Evolutionary conservation across 768 basidiomycete species (phyloP), one percentile per base, ranked within the genome.

Genomic region (Fibroporia radiculosa): DNA sequence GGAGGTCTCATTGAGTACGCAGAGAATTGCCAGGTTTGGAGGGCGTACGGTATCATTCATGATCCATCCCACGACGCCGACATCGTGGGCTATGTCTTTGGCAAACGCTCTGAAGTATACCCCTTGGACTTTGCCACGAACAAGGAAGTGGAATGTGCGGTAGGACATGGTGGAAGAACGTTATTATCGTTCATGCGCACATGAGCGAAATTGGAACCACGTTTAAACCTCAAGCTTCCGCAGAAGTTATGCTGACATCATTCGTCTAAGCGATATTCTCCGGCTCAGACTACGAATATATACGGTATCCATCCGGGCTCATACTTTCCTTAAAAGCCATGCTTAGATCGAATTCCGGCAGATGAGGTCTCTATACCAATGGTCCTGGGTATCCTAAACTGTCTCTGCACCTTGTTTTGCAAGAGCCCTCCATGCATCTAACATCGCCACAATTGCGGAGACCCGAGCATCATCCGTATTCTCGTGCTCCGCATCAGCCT

Each of bases 61-160:
- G 6, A 56, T 45, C 55, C 55, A 56, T 1, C 55, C 55, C 1
- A 56, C 55, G 8, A 56, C 39, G 1, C 52, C 50, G 2, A 43
- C 42, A 26, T 50, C 37, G n/a, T 54, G 48, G 18, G 55, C 55
- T 1, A 44, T 45, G 36, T 47, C 44, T 41, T 47, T 44, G 12
- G 52, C 41, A 25, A 54, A 56, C 11, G 42, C 50, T 25, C 55
- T 47, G 45, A 52, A 56, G 46, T 23, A 50, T 3, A 56, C 55
- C 18, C 55, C 52, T 38, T 56, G 55, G 7, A 56, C 55, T 19
- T 44, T 49, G 16, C 55, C 55, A 33, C 49, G 49, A 8, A 56
- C 55, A 11, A 49, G 40, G 32, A 47, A 56, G 38, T 53, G 42
- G 26, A 51, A 41, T 0, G 51, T 32, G 14, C 29, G 42, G 28